Conservation (phyloP, 225 moss, liverwort and hornwort species). For the Bryum argenteum region DNA sequence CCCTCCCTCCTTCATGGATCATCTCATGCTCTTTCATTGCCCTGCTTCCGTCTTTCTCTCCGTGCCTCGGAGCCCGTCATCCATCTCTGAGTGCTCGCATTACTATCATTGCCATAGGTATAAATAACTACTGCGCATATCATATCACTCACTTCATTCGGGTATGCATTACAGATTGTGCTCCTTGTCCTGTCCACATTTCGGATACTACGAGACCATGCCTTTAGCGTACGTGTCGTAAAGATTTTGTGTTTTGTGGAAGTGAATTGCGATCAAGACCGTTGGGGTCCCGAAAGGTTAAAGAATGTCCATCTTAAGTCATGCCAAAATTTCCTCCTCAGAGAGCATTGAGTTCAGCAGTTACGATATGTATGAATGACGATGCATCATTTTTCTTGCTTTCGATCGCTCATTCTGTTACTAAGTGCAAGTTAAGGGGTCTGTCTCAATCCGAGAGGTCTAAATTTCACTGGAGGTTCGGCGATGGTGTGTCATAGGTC, state of each 20-base stretch:
- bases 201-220: not conserved
- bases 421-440: not conserved
- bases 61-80: too few relatives aligned
- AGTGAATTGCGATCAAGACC: not conserved
- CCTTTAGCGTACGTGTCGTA: not conserved
- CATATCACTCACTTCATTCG: too few relatives aligned
- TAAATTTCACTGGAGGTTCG: not conserved
- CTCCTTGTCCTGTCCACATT: slow-evolving; percentile 8
- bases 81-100: too few relatives aligned
- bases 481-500: not conserved
- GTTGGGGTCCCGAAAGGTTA: not conserved
- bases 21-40: not conserved
- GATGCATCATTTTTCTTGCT: not conserved
- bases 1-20: not conserved
- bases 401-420: not conserved
- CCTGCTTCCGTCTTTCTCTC: too few relatives aligned
- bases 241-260: not conserved
- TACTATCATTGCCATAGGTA: too few relatives aligned
- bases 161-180: too few relatives aligned
- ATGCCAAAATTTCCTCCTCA: slow-evolving; percentile 3
- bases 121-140: too few relatives aligned
- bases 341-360: not conserved
- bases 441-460: not conserved
- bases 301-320: not conserved
- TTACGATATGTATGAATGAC: not conserved